A percentile compares a stretch with the other conserved stretches of the same genome.
phyloP scores from a whole-genome alignment of 441 rosid genomes.

The Adansonia madagascariensis region DNA sequence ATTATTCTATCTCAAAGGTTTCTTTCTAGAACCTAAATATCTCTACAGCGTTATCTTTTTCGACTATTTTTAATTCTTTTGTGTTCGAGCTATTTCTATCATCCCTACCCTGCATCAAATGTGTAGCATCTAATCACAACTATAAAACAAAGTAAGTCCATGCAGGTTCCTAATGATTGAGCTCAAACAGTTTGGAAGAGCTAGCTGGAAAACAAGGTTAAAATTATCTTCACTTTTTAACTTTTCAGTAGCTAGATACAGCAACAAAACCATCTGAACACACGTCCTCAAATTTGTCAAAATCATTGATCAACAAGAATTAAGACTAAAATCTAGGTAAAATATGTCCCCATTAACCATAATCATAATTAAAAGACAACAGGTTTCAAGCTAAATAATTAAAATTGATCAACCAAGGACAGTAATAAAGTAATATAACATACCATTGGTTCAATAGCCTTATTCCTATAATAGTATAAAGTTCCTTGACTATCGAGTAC shows the following conservation, averaged over 20 bases:
- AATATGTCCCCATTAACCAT: constrained; percentile 9
- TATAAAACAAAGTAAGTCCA: background rate
- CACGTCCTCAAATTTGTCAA: constrained; percentile 5
- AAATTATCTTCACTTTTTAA: background rate
- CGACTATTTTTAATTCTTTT: no score
- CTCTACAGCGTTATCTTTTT: no score
- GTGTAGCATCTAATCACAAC: background rate
- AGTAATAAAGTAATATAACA: constrained; percentile 22
- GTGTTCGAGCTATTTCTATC: no score
- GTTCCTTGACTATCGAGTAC: constrained; percentile 86
- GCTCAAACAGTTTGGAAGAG: constrained; percentile 7
- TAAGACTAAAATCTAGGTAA: background rate
- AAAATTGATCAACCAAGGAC: constrained; percentile 13
- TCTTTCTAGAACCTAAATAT: no score
- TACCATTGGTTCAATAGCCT: constrained; percentile 65
- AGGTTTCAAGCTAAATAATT: constrained; percentile 1
- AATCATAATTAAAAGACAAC: background rate
- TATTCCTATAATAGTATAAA: constrained; percentile 73
- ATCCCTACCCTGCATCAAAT: no score
- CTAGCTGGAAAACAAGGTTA: background rate
- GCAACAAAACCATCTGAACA: background rate
- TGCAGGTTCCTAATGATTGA: background rate
- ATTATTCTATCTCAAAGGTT: no score
- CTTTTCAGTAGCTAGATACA: background rate
- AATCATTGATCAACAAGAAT: background rate